Base-by-base conservation (phyloP, 495 filamentous ascomycete species). In the Penicillium angulare region DNA sequence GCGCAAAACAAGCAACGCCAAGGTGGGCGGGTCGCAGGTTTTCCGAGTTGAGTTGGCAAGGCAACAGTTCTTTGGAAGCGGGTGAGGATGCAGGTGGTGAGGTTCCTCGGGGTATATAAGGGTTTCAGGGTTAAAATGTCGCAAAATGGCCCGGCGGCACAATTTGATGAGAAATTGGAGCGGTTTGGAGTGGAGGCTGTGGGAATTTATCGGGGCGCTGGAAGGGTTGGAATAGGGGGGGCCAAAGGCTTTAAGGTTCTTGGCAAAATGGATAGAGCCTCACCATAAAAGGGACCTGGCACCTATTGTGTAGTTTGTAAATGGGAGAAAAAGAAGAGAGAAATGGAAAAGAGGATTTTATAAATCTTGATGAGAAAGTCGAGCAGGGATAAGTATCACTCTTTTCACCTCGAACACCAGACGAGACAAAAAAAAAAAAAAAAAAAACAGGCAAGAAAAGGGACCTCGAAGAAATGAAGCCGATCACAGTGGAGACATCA, bases 1-100 rank as follows among this genome's bases (percentile, higher is more conserved):
- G 29, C 43, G 43, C 43, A n/a, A 59, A 49, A 62, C 55, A 64
- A 64, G 61, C 61, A 64, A 64, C 53, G 61, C 61, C 61, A 64
- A 64, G 55, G n/a, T 50, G 8, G 32, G 49, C 58, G 49, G 59
- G 61, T 59, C 55, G 52, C 20, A 18, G 47, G 36, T 33, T 46
- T 27, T 33, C 35, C 35, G 39, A 46, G 36, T 47, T 24, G 44
- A 64, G 61, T 64, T 64, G 61, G 52, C 61, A 45, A 59, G 61
- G 61, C 61, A 64, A 64, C 61, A 59, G 32, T 7, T 38, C 10
- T 12, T 15, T 10, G 23, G 48, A 36, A 18, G 38, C 41, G 50
- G 27, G 23, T 10, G 10, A 34, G 15, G 2, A 15, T 20, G 15
- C 1, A 42, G 39, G 18, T 21, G 3, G 8, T 21, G 13, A 3